Conservation (phyloP, 2,329 filamentous ascomycete genomes). For the Diaporthe ampelina region DNA sequence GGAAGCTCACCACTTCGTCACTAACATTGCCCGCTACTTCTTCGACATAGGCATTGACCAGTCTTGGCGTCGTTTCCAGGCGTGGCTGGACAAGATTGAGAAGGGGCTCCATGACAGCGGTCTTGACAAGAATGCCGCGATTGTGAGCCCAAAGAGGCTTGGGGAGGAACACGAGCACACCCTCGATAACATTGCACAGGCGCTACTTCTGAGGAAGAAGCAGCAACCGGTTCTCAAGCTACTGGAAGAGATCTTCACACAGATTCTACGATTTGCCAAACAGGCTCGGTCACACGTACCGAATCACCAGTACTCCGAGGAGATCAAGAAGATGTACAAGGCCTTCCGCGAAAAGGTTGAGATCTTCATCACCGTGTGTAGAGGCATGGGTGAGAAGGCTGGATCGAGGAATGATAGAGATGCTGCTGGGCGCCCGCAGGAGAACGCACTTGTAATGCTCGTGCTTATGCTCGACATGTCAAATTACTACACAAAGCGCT, state of each 20-base stretch:
- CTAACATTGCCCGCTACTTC: conserved; percentile 80
- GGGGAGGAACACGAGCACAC: conserved; percentile 79
- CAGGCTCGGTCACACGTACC: conserved; percentile 57
- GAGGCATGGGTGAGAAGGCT: conserved; percentile 75
- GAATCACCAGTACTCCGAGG: conserved; percentile 50
- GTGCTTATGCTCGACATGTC: conserved; percentile 80
- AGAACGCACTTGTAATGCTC: conserved; percentile 77
- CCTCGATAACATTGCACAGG: conserved; percentile 81
- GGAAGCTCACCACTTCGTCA: conserved; percentile 85
- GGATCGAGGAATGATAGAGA: conserved; percentile 50
- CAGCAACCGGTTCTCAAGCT: conserved; percentile 81
- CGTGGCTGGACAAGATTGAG: conserved; percentile 75
- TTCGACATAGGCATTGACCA: conserved; percentile 82
- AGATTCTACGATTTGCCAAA: conserved; percentile 80
- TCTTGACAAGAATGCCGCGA: not conserved
- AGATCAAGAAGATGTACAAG: conserved; percentile 67
- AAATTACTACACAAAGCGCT: conserved; percentile 67
- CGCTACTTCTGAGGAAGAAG: conserved; percentile 79
- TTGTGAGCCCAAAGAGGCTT: conserved; percentile 74
- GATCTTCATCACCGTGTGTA: conserved; percentile 81
- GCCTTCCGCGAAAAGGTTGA: conserved; percentile 79
- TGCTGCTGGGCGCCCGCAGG: conserved; percentile 54
- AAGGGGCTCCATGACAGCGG: conserved; percentile 51
- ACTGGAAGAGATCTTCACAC: conserved; percentile 81
- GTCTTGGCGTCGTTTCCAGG: conserved; percentile 80